These are phyloP conservation scores for Corymbia calophylla DNA, from an alignment of 441 rosid species.

Conservation along the genomic window DNA sequence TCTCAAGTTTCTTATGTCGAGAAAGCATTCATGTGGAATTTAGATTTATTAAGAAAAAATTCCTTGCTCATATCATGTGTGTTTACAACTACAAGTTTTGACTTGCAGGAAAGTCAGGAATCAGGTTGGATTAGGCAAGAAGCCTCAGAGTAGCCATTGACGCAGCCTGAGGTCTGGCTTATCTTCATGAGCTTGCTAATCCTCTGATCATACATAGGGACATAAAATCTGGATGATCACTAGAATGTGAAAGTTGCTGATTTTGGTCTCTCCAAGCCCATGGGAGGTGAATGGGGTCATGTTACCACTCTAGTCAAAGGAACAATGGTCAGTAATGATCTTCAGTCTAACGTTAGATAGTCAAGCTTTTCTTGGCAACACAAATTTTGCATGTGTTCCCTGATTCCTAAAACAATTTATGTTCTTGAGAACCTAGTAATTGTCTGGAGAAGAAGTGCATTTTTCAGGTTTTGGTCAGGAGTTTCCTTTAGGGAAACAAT, in stretches of 20 bases:
- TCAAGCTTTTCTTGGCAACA: background rate
- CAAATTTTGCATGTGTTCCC: background rate
- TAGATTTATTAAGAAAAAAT: background rate
- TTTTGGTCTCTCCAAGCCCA: conserved; percentile 74
- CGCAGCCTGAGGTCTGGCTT: background rate
- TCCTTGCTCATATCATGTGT: background rate
- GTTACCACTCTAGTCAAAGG: conserved; percentile 84
- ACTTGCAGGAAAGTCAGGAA: background rate
- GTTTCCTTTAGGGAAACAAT: background rate
- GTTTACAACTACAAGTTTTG: background rate
- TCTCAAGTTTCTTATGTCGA: background rate
- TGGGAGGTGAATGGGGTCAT: conserved; percentile 41
- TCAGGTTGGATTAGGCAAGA: background rate
- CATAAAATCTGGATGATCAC: background rate
- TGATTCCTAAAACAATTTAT: background rate
- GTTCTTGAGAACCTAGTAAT: background rate
- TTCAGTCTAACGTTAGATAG: background rate
- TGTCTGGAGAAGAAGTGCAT: background rate
- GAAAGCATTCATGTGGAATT: background rate
- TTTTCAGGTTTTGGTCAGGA: background rate
- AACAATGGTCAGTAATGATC: conserved; percentile 57
- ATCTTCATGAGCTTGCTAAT: background rate
- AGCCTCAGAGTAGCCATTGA: background rate
- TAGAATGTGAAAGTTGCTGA: conserved; percentile 62
- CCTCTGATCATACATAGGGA: background rate